Base-by-base conservation (phyloP, 176 grass and related monocot species). In the Typha latifolia region DNA sequence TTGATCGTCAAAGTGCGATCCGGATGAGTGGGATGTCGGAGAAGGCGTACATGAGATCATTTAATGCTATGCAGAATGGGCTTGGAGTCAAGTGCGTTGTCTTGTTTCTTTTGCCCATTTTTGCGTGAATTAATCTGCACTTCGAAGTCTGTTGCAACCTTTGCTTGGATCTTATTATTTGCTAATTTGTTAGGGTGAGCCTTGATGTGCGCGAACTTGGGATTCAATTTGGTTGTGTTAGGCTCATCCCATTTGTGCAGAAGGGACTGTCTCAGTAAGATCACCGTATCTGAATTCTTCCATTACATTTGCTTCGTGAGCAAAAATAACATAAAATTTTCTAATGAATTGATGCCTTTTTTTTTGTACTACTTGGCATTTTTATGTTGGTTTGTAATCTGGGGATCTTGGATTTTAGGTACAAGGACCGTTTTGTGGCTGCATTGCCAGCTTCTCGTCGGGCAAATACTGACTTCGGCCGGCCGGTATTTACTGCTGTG, bases 1-100 rank as follows among this genome's bases (percentile, higher is more conserved):
- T 99, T 71, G 85, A 93, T 72, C 77, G 89, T 24, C 59, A 87
- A 48, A 81, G 69, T 75, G 89, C 94, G 5, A 85, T 99, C 57
- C 69, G 75, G n/a, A 87, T 93, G 75, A 93, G 94, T 16, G 94
- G 94, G 49, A 99, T 99, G 94, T 93, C 94, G 1, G 94, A 93
- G 9, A 99, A 90, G 78, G 89, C 89, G 0, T 99, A 93, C 69
- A 90, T 90, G 66, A 82, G 89, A 71, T 99, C 94, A 4, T 92
- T 93, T 73, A 99, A 99, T 51, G 69, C 76, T 8, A 74, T 99
- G 74, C 85, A 93, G 82, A 99, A 90, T 78, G 84, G 94, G 7
- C 89, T 99, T 43, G 94, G 86, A 1, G 81, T 99, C 78, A 92
- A 99, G 94, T 93, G 73, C 11, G 81, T 49, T 48, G 19, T 48